Base-by-base conservation (phyloP, 2,329 filamentous ascomycete species). In the Apiospora koreana region DNA sequence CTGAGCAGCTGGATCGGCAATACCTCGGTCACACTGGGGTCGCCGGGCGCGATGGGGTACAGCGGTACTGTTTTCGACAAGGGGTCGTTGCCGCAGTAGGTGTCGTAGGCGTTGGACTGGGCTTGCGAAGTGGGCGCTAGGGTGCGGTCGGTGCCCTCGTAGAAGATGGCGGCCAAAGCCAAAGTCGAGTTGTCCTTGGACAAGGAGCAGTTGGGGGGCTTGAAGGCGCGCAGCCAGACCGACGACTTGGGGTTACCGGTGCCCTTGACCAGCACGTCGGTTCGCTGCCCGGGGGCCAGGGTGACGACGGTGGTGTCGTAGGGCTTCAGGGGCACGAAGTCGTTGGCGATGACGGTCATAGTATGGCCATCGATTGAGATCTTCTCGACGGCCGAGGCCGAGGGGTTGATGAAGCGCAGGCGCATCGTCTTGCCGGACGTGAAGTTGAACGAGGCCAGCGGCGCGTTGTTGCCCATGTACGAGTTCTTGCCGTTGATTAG, bases 241-340 rank as follows among this genome's bases (percentile, higher is more conserved):
- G 74, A 68, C 45, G 72, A 69, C 14, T 72, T 72, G 5, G 72
- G 67, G 50, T 70, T 70, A 7, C 65, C 70, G 2, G 58, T 65
- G 8, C 69, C 71, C 18, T 71, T 12, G 18, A 76, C 71, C 5
- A 76, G 38, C 21, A 75, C 70, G 65, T 76, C 74, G 7, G 73
- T 69, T 1, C 74, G 70, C 48, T 74, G 74, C 1, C 71, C 73
- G 0, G 70, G 38, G 14, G 68, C 69, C 7, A 76, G 64, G 2
- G 73, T 74, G 6, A 76, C 69, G 6, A 73, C 68, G 38, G 73
- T 68, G 0, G 84, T 85, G 4, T 79, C 79, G 74, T 87, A 88
- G 1, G 87, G 86, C 67, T 80, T 73, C 68, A 86, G 76, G 0
- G 83, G 81, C 0, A 86, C 83, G 42, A 85, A 84, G 73, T 87